phyloP scores from a whole-genome alignment of 768 basidiomycete species.

The Crepidotus variabilis region DNA sequence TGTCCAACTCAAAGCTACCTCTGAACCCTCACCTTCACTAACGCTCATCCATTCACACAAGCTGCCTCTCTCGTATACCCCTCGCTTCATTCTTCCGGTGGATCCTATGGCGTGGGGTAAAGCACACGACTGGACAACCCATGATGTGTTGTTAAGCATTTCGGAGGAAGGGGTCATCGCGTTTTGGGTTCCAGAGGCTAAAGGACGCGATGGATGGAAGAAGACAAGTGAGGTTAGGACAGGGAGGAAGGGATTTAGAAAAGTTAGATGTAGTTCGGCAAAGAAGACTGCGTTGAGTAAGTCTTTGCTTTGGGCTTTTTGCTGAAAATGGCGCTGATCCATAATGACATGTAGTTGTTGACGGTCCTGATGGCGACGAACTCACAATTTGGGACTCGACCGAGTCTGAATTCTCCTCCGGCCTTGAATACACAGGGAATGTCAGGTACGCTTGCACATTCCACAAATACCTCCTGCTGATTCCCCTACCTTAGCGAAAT shows the following conservation, averaged over 20 bases:
- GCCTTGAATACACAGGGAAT: conserved; percentile 69
- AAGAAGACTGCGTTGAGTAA: conserved; percentile 88
- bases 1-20: conserved; percentile 46
- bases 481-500: conserved; percentile 38
- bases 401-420: conserved; percentile 89
- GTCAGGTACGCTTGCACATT: conserved; percentile 42
- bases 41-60: conserved; percentile 42
- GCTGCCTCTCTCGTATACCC: conserved; percentile 49
- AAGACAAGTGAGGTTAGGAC: conserved; percentile 77
- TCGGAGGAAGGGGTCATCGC: conserved; percentile 74
- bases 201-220: conserved; percentile 42
- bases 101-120: conserved; percentile 86
- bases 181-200: conserved; percentile 72
- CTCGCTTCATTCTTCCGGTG: conserved; percentile 65
- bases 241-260: conserved; percentile 56
- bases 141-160: conserved; percentile 78
- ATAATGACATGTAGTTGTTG: conserved; percentile 47
- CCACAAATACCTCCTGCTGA: neutral
- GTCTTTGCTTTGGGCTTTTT: conserved; percentile 18
- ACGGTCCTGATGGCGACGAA: conserved; percentile 60
- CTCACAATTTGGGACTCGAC: conserved; percentile 96
- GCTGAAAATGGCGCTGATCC: neutral
- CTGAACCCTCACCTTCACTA: conserved; percentile 31
- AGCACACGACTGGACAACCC: conserved; percentile 41
- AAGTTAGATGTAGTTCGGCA: conserved; percentile 83